Percentiles rank a stretch among this genome's conserved stretches.
These are phyloP conservation scores for Volutella citrinella DNA, from an alignment of 2,329 filamentous ascomycete species.

Conservation along the genomic window DNA sequence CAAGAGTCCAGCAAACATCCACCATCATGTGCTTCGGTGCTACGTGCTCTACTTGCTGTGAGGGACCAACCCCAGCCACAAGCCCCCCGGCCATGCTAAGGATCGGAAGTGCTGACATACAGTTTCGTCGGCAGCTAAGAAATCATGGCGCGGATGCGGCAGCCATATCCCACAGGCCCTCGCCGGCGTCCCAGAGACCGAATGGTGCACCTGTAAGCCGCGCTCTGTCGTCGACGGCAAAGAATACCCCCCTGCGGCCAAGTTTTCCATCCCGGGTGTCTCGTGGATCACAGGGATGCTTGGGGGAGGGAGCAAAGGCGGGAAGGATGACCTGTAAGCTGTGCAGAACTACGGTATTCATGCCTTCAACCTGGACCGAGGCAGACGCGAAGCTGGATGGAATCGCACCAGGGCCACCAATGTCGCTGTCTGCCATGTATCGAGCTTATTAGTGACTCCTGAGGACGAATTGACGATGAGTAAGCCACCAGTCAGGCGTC, in stretches of 20 bases:
- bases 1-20: not conserved
- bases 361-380: too few species aligned
- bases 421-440: too few species aligned
- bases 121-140: constrained; percentile 36
- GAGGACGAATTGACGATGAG: too few species aligned
- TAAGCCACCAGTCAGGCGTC: too few species aligned
- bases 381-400: too few species aligned
- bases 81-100: not conserved
- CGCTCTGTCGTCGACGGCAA: constrained; percentile 42
- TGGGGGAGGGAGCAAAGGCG: constrained; percentile 15
- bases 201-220: constrained; percentile 48
- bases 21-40: constrained; percentile 40
- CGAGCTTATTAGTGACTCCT: too few species aligned
- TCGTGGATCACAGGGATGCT: constrained; percentile 34
- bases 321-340: constrained; percentile 20
- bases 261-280: constrained; percentile 36
- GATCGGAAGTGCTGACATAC: not conserved
- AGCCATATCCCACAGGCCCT: constrained; percentile 45
- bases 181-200: constrained; percentile 38
- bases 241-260: constrained; percentile 43
- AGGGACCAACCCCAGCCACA: constrained; percentile 14
- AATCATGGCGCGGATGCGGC: constrained; percentile 49
- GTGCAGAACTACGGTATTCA: not conserved
- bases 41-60: constrained; percentile 41
- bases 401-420: too few species aligned